phyloP scores from a whole-genome alignment of 2,329 filamentous ascomycete species.

The Diaporthe ampelina region DNA sequence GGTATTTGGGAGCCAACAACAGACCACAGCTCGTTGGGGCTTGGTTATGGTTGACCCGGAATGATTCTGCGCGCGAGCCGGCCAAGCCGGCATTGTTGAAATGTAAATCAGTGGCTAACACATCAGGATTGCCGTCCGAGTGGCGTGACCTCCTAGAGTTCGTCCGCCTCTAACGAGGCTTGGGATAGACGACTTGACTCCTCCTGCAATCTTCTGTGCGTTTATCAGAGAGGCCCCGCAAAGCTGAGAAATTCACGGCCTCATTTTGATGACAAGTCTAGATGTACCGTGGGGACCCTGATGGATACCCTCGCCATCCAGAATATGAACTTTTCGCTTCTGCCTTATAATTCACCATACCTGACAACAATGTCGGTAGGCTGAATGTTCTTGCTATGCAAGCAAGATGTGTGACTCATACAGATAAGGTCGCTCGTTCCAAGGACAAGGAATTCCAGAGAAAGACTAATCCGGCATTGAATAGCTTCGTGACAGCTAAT shows the following conservation, averaged over 20 bases:
- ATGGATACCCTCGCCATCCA: background rate
- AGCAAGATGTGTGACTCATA: background rate
- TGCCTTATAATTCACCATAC: background rate
- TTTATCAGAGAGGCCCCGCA: background rate
- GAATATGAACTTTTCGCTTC: too few relatives aligned
- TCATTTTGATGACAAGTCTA: background rate
- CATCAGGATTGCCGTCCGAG: background rate
- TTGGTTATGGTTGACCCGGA: background rate
- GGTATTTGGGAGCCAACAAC: background rate
- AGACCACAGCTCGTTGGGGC: constrained; percentile 14
- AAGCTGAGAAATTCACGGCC: background rate
- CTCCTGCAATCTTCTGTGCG: background rate
- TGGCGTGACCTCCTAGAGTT: background rate
- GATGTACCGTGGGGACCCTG: background rate
- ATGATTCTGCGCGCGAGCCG: background rate
- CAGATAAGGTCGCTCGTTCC: too few relatives aligned
- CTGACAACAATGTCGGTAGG: background rate
- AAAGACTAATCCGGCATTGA: background rate
- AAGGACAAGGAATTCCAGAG: background rate
- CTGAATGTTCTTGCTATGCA: too few relatives aligned
- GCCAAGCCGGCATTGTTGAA: constrained; percentile 10
- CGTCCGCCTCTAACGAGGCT: background rate
- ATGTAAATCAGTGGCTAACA: background rate
- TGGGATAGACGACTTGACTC: background rate
- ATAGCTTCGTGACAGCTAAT: background rate